These are phyloP conservation scores for Isochrysis galbana DNA, from an alignment of 78 protist genomes.

Conservation along the genomic window DNA sequence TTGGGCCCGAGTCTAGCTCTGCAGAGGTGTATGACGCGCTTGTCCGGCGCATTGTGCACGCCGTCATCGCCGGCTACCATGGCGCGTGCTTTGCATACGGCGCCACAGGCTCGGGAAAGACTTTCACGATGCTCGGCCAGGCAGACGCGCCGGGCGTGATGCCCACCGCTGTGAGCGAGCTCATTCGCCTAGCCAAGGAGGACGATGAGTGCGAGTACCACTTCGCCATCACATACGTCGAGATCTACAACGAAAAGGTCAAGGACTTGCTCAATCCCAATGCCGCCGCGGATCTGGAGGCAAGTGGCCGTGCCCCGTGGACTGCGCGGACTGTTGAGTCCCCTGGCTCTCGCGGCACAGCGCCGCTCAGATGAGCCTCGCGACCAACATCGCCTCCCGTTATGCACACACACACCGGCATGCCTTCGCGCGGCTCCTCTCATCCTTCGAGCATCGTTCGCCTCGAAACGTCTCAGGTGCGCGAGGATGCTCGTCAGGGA, in stretches of 20 bases:
- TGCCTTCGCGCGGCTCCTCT: too few relatives aligned
- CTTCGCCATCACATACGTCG: background rate
- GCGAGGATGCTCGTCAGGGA: background rate
- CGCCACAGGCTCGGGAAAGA: conserved; percentile 46
- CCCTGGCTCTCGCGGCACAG: too few relatives aligned
- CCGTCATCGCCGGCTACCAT: conserved; percentile 29
- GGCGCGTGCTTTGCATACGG: conserved; percentile 49
- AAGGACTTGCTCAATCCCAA: conserved; percentile 22
- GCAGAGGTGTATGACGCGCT: background rate
- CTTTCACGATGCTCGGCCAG: conserved; percentile 39
- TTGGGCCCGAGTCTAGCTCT: background rate
- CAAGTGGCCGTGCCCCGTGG: too few relatives aligned
- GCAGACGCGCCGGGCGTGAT: conserved; percentile 15
- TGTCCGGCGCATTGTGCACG: background rate
- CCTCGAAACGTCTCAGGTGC: too few relatives aligned
- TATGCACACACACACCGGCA: too few relatives aligned
- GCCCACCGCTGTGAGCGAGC: conserved; percentile 28
- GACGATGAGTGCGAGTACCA: background rate
- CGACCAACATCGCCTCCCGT: too few relatives aligned
- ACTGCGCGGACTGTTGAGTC: too few relatives aligned
- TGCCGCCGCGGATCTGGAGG: background rate
- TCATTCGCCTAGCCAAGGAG: background rate
- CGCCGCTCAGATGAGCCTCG: too few relatives aligned
- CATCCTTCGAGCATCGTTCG: too few relatives aligned
- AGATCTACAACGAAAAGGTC: conserved; percentile 41